These are phyloP conservation scores for Venturia effusa DNA, from an alignment of 2,329 filamentous ascomycete genomes.

Conservation along the genomic window DNA sequence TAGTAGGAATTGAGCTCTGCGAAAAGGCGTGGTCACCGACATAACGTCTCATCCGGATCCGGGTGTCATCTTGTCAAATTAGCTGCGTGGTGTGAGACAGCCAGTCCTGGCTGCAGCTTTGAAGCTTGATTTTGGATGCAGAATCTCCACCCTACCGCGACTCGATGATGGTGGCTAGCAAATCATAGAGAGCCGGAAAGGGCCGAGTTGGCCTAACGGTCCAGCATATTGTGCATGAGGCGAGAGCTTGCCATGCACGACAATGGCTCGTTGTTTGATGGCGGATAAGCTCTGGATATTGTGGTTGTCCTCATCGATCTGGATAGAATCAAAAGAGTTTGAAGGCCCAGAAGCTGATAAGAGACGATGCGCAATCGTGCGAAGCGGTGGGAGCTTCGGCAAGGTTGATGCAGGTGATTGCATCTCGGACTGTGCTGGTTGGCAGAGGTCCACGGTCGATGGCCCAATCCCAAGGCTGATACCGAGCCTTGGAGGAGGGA, in stretches of 20 bases:
- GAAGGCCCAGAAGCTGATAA: neutral
- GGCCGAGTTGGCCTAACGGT: neutral
- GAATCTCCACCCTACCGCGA: neutral
- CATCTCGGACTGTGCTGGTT: neutral
- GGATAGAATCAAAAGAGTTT: neutral
- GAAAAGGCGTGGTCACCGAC: neutral
- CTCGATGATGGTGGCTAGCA: neutral
- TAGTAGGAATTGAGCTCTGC: neutral
- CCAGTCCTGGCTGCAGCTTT: neutral
- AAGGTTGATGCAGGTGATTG: neutral
- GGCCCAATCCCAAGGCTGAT: neutral
- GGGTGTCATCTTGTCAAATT: neutral
- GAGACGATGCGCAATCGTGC: neutral
- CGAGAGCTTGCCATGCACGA: neutral
- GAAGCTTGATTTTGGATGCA: constrained; percentile 2
- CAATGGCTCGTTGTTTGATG: neutral
- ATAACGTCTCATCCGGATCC: neutral
- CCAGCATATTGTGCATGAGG: neutral
- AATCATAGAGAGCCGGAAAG: neutral
- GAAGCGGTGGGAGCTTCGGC: neutral
- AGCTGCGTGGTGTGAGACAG: constrained; percentile 1
- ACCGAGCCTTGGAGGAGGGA: neutral
- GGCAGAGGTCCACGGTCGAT: neutral
- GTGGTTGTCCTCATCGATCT: too few relatives aligned
- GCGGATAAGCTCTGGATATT: neutral